phyloP scores from a whole-genome alignment of 2,329 filamentous ascomycete genomes.

The Chaetomiaceae sp. region DNA sequence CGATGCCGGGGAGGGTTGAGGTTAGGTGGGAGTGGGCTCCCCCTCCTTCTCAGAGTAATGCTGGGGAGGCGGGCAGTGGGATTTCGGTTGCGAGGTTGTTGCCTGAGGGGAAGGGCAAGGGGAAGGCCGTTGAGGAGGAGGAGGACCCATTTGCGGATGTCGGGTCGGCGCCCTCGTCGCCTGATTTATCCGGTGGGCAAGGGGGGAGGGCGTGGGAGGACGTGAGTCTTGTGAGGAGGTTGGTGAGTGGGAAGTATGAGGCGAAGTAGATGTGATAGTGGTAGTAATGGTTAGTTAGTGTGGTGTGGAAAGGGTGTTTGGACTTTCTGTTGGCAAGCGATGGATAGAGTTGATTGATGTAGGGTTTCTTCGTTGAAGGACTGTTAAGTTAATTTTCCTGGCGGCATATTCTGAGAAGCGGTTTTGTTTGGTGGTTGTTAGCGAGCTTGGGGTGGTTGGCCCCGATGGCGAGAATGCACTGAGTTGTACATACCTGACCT shows the following conservation, averaged over 20 bases:
- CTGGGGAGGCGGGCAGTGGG: conserved; percentile 49
- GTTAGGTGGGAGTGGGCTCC: conserved; percentile 67
- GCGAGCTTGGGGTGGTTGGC: background rate
- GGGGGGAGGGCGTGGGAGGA: conserved; percentile 54
- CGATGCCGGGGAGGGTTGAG: conserved; percentile 73
- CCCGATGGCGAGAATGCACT: conserved; percentile 4
- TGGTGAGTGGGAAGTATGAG: conserved; percentile 74
- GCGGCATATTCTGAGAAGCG: background rate
- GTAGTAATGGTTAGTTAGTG: background rate
- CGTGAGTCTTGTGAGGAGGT: conserved; percentile 61
- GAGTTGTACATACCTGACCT: conserved; percentile 9
- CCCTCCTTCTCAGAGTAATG: conserved; percentile 34
- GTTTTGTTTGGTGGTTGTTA: background rate
- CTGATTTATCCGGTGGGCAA: conserved; percentile 18
- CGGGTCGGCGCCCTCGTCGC: conserved; percentile 29
- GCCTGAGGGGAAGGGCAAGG: conserved; percentile 45
- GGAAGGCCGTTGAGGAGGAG: conserved; percentile 40
- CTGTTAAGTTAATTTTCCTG: conserved; percentile 5
- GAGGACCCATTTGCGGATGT: conserved; percentile 68
- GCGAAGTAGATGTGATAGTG: conserved; percentile 38
- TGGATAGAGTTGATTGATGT: conserved; percentile 10
- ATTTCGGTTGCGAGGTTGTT: conserved; percentile 60
- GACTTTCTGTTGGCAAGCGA: conserved; percentile 3
- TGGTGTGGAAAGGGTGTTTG: background rate
- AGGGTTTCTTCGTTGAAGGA: background rate